Evolutionary conservation across 177 flowering plant genomes (phyloP), one percentile per base, ranked within the genome.

Genomic region (Vitis hybrid): DNA sequence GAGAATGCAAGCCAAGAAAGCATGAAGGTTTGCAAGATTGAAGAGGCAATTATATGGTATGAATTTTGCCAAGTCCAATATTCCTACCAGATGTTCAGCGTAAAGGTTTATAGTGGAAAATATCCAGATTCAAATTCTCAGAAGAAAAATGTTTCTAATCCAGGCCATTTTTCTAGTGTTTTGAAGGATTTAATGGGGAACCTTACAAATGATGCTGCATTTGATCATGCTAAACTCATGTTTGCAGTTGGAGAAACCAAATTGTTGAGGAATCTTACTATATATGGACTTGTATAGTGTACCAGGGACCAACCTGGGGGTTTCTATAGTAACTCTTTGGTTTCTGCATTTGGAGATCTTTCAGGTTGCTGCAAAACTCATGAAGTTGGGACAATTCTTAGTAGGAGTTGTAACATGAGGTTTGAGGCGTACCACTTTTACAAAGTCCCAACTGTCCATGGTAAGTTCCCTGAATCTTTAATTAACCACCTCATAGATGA

Each of bases 271-370:
- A 18, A 12, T 16, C 14, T n/a, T 34, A 73, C 50, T 4, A 20
- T 83, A 19, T 81, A 78, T 72, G 82, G 83, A 2, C 74, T 79
- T 14, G 80, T 60, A 4, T 83, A 81, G 75, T 83, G 83, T 50
- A 81, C 79, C 1, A 67, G 69, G 65, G 84, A 78, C 63, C 50
- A 77, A 1, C 34, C 73, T 4, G 10, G 1, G 20, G 16, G 2
- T 9, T 34, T 50, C 57, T 81, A 83, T 62, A 0, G 7, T 2
- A 34, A 0, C 0, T 81, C 78, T 63, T 71, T 81, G 22, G 14
- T 18, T 5, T 13, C 7, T 49, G 70, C 72, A 1, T 8, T 59
- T 2, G 61, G 59, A 2, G 69, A 73, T 18, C 74, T 81, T n/a
- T 19, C n/a, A 0, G 63, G n/a, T 7, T 73, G 71, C 45, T 83